Base-by-base conservation (phyloP, 371 early-diverging fungal species). In the Phascolomyces articulosus region DNA sequence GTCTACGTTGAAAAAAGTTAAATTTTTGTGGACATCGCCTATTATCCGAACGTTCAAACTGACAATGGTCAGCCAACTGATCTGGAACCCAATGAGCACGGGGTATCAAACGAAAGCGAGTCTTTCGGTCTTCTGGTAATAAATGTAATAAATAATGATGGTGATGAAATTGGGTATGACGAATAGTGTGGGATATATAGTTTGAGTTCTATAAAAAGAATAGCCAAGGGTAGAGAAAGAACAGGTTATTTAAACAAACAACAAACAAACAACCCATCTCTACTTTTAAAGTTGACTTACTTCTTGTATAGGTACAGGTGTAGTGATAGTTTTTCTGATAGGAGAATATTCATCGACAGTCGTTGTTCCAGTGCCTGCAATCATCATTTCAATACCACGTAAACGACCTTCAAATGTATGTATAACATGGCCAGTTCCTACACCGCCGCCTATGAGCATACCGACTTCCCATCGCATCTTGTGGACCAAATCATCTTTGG, bases 381-480 rank as follows among this genome's bases (percentile, higher is more conserved):
- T 77, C 70, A 77, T 77, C 70, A 77, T 73, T 54, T 75, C 77
- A 29, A 75, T 68, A 3, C 75, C 78, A 54, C 71, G 66, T 26
- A 75, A 47, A 16, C 64, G 65, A 41, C 66, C 64, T 29, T 80
- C 71, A 53, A 67, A 74, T 1, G 73, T 53, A 55, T 80, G 80
- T 16, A 80, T 73, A 31, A 80, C 65, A 66, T 71, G 73, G 3
- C 80, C 80, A 4, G 80, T 80, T 4, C 80, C 80, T 21, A 80
- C 76, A 48, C 78, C 78, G 23, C 76, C 80, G 16, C 78, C 80
- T 20, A 80, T 71, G 67, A 73, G 74, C 74, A 75, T 77, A 34
- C 78, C 80, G 40, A 80, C 68, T 55, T 80, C 71, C 78, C 78
- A 80, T 21, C 78, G 65, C 71, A 80, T 70, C 49, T 73, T 70